These are phyloP conservation scores for Colletotrichum sidae DNA, from an alignment of 2,329 filamentous ascomycete genomes.

Conservation along the genomic window DNA sequence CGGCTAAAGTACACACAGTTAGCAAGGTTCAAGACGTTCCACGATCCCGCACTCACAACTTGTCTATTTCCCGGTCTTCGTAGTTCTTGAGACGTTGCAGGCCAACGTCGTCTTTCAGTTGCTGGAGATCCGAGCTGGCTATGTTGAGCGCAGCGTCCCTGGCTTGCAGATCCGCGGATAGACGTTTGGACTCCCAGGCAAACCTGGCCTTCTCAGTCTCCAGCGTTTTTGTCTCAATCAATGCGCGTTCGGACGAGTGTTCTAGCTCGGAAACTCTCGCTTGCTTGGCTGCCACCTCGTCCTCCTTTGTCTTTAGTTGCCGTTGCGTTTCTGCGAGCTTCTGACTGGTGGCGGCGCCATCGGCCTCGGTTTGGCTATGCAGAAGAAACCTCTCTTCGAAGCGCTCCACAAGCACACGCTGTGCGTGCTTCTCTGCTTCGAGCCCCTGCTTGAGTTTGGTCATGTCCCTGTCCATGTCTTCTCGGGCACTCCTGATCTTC, in stretches of 20 bases:
- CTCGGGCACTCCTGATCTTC: conserved; percentile 59
- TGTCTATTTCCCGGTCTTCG: conserved; percentile 38
- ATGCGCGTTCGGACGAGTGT: background rate
- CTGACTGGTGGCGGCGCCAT: conserved; percentile 32
- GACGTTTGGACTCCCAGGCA: background rate
- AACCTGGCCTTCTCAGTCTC: conserved; percentile 7
- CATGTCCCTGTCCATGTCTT: conserved; percentile 53
- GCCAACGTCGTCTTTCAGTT: conserved; percentile 31
- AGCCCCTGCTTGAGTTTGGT: conserved; percentile 49
- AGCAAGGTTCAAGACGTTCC: conserved; percentile 1
- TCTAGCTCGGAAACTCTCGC: conserved; percentile 9
- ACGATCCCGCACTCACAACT: conserved; percentile 39
- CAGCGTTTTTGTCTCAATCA: background rate
- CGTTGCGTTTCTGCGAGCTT: conserved; percentile 40
- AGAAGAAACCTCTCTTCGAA: conserved; percentile 17
- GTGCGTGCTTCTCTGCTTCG: conserved; percentile 35
- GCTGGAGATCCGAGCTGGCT: conserved; percentile 1
- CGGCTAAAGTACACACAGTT: conserved; percentile 33
- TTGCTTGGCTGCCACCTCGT: background rate
- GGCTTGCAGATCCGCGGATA: conserved; percentile 4
- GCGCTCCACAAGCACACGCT: conserved; percentile 15
- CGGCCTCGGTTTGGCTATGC: conserved; percentile 13
- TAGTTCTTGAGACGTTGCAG: conserved; percentile 40
- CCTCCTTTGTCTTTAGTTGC: conserved; percentile 34
- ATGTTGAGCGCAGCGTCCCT: conserved; percentile 4